Base-by-base conservation (phyloP, 495 filamentous ascomycete species). In the Chlorociboria aeruginascens region DNA sequence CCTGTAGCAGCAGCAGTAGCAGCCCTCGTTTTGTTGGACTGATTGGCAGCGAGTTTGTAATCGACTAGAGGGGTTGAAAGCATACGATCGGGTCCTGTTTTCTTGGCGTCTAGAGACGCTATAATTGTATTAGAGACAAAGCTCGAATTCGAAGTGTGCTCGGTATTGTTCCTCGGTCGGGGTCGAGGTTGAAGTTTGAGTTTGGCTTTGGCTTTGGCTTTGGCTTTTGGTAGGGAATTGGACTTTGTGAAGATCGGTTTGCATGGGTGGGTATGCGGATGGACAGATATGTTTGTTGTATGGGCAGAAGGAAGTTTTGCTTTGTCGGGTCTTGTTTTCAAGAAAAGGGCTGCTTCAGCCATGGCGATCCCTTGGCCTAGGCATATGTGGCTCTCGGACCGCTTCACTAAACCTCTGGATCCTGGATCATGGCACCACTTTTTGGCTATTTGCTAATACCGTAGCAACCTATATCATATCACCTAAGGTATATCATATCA, bases 41-140 rank as follows among this genome's bases (percentile, higher is more conserved):
- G 50, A 46, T 60, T 53, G 30, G 54, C 52, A 31, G 55, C 32
- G 50, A 53, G 57, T 48, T 52, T 52, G 39, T 55, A 59, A 32
- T 59, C 56, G 34, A 50, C 49, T 11, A 59, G 44, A 25, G 56
- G 56, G 35, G 56, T 55, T 17, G 51, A 52, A 38, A 53, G 56
- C 56, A 59, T 59, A 49, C 43, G 44, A 54, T 54, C 51, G 43
- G 35, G 51, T 41, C n/a, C 25, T 36, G 20, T 8, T 11, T 46
- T 9, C 31, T 41, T 40, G 7, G 36, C 30, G 40, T 37, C 45
- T 4, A 13, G 32, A 13, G 36, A 29, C 4, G 45, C 28, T 43
- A 31, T 9, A n/a, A 13, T 34, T 40, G 16, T 47, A 14, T 38
- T 50, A 33, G 33, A 14, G 10, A 29, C 49, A 8, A 46, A 39